Evolutionary conservation across 1,284 basidiomycete species (phyloP), one percentile per base, ranked within the genome.

Genomic region (Boletus mariae): DNA sequence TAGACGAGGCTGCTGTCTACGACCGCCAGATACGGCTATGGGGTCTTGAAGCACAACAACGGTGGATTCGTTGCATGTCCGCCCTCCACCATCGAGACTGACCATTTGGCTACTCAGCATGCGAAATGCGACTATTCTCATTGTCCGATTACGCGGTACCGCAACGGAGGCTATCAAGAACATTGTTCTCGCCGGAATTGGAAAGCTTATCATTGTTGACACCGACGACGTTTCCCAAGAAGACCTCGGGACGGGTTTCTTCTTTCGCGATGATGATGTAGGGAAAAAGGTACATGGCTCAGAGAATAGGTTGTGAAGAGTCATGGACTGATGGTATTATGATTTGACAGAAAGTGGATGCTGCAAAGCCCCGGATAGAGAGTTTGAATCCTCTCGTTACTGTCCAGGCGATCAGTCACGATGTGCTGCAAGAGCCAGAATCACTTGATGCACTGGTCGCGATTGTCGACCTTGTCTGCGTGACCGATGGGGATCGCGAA

Each of bases 91-190:
- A 32, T n/a, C 1, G 28, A 35, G 25, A 42, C 28, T 58, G 45
- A 67, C 48, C 9, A 3, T 47, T n/a, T 37, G 34, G 13, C 6
- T 32, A 20, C 41, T 35, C 60, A 96, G 94, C 65, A 96, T 98
- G 92, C 85, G 94, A 61, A 92, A 90, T 64, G 90, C 95, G 12
- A 91, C 93, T 5, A 91, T 99, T 58, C 77, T 98, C 48, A 79
- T 99, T 43, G 75, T 94, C 34, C 83, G 83, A 25, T 79, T 98
- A 48, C 80, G 84, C 43, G 93, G 94, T 3, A 79, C 92, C 35
- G 93, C 96, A 15, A 94, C 94, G n/a, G 97, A 99, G 71, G 83
- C 89, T 25, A 90, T 97, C 72, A 99, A 99, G 74, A 99, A 99
- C 69, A 86, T 90, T 66, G 88, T 90, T 31, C 77, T 90, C 46